phyloP scores from a whole-genome alignment of 352 stramenopile species.

The Globisporangium polare region DNA sequence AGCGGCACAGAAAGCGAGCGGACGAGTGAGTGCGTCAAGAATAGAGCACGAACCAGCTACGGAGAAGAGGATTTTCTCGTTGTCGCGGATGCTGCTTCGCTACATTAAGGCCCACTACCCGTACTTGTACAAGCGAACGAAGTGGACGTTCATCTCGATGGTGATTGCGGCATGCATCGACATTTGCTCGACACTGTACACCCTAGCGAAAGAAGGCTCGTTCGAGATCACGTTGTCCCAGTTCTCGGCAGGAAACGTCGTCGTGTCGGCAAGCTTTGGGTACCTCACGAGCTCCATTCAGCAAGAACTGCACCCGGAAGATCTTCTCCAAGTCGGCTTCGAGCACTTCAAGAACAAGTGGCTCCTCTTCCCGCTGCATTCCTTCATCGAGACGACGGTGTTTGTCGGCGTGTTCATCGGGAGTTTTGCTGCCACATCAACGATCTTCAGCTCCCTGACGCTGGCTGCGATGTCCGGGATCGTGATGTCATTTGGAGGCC shows the following conservation, averaged over 20 bases:
- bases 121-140: conserved; percentile 67
- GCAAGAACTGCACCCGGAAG: conserved; percentile 55
- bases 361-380: conserved; percentile 67
- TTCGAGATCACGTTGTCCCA: conserved; percentile 60
- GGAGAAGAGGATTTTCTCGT: conserved; percentile 4
- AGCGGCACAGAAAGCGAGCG: conserved; percentile 4
- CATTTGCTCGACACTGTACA: conserved; percentile 55
- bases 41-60: neutral
- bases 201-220: conserved; percentile 36
- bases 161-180: conserved; percentile 67
- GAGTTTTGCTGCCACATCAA: conserved; percentile 68
- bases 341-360: conserved; percentile 74
- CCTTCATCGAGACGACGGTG: conserved; percentile 66
- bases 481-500: conserved; percentile 67
- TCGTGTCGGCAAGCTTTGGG: conserved; percentile 53
- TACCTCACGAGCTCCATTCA: conserved; percentile 66
- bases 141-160: conserved; percentile 77
- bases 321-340: conserved; percentile 45
- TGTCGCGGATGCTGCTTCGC: conserved; percentile 19
- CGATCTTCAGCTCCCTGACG: conserved; percentile 67
- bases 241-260: conserved; percentile 70
- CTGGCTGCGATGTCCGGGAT: conserved; percentile 70
- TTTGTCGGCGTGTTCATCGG: conserved; percentile 74
- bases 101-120: conserved; percentile 33
- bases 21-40: neutral